Percentiles rank a stretch among this genome's conserved stretches.
Evolutionary conservation across 495 filamentous ascomycete species (phyloP).

Genomic region (Daldinia vernicosa): DNA sequence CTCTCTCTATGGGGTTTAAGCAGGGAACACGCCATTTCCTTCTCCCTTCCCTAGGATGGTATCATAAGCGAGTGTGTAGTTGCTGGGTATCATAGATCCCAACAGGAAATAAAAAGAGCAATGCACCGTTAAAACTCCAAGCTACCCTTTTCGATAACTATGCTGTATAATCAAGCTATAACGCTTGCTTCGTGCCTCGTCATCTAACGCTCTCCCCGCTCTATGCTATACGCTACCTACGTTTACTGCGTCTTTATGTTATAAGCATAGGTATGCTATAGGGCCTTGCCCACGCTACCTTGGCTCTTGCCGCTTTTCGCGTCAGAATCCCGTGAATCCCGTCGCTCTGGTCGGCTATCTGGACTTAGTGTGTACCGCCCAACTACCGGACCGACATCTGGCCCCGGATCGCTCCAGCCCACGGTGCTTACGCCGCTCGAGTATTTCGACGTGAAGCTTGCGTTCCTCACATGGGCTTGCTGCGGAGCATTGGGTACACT

Average conservation of each 20-base stretch:
- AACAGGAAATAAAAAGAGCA: conserved; percentile 34
- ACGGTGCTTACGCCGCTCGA: conserved; percentile 54
- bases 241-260: neutral
- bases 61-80: conserved; percentile 37
- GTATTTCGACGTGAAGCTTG: conserved; percentile 58
- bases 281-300: conserved; percentile 53
- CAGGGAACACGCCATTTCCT: conserved; percentile 3
- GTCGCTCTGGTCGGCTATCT: conserved; percentile 28
- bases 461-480: conserved; percentile 39
- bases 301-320: conserved; percentile 40
- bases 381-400: conserved; percentile 57
- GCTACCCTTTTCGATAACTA: conserved; percentile 26
- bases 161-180: conserved; percentile 22
- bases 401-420: conserved; percentile 62
- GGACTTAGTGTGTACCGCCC: conserved; percentile 44
- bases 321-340: conserved; percentile 3
- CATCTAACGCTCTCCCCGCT: conserved; percentile 5
- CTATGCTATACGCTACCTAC: neutral
- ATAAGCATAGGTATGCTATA: conserved; percentile 29
- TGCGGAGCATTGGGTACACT: conserved; percentile 33
- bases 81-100: conserved; percentile 34
- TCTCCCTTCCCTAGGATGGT: conserved; percentile 18
- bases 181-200: conserved; percentile 27
- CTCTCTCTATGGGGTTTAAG: neutral
- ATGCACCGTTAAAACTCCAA: conserved; percentile 32